Conservation (phyloP, 495 filamentous ascomycete species). For the Staphylotrichum longicolle region DNA sequence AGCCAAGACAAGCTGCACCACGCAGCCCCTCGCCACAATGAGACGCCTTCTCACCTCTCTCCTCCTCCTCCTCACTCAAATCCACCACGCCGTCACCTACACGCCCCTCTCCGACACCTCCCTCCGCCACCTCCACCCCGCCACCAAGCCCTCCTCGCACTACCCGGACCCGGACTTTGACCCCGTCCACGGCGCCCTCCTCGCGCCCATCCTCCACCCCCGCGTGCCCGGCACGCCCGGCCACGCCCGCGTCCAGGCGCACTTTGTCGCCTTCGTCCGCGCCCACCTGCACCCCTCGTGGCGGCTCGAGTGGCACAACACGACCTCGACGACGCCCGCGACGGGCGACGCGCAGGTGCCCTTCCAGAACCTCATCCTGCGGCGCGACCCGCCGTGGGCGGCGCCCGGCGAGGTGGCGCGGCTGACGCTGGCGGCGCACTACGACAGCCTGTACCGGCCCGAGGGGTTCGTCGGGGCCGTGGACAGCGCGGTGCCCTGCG, state of each 20-base stretch:
- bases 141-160: background rate
- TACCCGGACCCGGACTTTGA: slow-evolving; percentile 67
- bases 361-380: slow-evolving; percentile 82
- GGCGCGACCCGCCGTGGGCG: slow-evolving; percentile 86
- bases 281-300: slow-evolving; percentile 67
- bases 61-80: background rate
- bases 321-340: slow-evolving; percentile 73
- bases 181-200: slow-evolving; percentile 66
- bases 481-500: slow-evolving; percentile 90
- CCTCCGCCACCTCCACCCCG: background rate
- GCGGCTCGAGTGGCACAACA: slow-evolving; percentile 81
- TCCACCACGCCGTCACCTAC: slow-evolving; percentile 10
- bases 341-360: slow-evolving; percentile 67
- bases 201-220: slow-evolving; percentile 87
- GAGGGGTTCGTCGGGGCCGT: slow-evolving; percentile 90
- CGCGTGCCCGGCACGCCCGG: slow-evolving; percentile 85
- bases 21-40: slow-evolving; percentile 4
- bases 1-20: background rate
- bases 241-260: slow-evolving; percentile 57
- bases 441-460: slow-evolving; percentile 80
- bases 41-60: background rate
- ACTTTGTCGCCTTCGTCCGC: slow-evolving; percentile 79
- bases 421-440: slow-evolving; percentile 88
- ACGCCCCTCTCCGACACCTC: slow-evolving; percentile 17
- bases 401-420: slow-evolving; percentile 70